Evolutionary conservation across 2,329 filamentous ascomycete genomes (phyloP), one percentile per base, ranked within the genome.

Genomic region (Thelonectria blattea): DNA sequence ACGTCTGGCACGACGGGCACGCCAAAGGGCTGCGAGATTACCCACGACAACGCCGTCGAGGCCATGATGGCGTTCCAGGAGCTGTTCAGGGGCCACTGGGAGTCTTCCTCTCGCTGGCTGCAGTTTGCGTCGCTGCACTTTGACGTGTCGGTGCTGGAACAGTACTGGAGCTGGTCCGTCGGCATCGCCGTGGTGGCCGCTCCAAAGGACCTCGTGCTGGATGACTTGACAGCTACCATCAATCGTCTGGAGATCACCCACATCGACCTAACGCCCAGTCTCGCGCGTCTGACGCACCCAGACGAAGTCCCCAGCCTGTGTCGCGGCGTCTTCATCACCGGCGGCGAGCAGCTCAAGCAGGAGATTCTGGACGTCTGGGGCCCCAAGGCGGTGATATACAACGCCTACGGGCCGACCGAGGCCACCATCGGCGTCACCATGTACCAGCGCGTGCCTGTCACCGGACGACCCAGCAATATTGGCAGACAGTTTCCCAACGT

Each of bases 81-180:
- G 30, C 81, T 97, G 0, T 97, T 97, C 71, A 75, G 77, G 5
- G 87, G 84, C 0, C 90, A 92, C 68, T 96, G 92, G 91, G 83
- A 90, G 42, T 69, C 80, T 0, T 72, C 84, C 0, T 96, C 93
- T 0, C 86, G 90, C 59, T 97, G 92, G 89, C 81, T 97, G 1
- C 94, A 97, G 71, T 97, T 97, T 71, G 94, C 94, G 1, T 93
- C 92, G 0, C 92, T 97, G 58, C 94, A 97, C 74, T 97, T 97
- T 62, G 94, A 97, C 69, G 93, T 97, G 4, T 95, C 91, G 1
- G 91, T 97, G 0, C 82, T 97, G 0, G 93, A 97, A 72, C 93
- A 97, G 70, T 97, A 94, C 73, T 97, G 92, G 92, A 95, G 89
- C 59, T 97, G 93, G 93, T 92, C 90, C 27, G 91, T 95, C 1